A percentile compares a stretch with the other conserved stretches of the same genome.
These are phyloP conservation scores for Kwoniella shandongensis DNA, from an alignment of 768 basidiomycete species.

Conservation along the genomic window DNA sequence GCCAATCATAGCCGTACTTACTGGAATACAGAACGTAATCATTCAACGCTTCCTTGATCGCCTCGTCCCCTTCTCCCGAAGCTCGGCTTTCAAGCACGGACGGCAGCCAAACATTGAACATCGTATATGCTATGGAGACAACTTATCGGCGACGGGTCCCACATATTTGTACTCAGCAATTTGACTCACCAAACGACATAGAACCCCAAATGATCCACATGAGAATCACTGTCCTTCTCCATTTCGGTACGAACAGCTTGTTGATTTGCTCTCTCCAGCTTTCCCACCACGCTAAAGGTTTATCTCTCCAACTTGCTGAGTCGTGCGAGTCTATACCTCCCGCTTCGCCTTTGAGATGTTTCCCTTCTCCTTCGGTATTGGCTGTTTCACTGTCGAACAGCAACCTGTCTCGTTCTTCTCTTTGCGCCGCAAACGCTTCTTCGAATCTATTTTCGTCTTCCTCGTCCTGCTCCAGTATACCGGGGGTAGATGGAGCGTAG, in stretches of 20 bases:
- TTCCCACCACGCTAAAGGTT: constrained; percentile 23
- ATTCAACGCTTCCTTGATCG: constrained; percentile 40
- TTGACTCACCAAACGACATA: constrained; percentile 47
- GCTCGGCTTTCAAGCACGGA: constrained; percentile 49
- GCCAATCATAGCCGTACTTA: constrained; percentile 11
- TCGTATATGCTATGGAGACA: constrained; percentile 46
- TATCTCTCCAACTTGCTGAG: constrained; percentile 9
- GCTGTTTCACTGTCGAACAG: background rate
- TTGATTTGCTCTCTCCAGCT: constrained; percentile 39
- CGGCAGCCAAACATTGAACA: constrained; percentile 54
- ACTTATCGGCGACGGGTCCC: background rate
- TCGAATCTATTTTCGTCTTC: constrained; percentile 32
- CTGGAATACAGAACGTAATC: constrained; percentile 49
- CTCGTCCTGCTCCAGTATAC: constrained; percentile 2
- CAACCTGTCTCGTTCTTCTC: constrained; percentile 11
- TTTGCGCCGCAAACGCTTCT: constrained; percentile 20
- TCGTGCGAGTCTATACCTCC: no score
- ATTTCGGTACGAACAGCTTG: constrained; percentile 46
- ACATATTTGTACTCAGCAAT: background rate
- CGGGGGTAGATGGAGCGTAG: constrained; percentile 27
- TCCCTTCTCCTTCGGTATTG: constrained; percentile 7
- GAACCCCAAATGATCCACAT: constrained; percentile 53
- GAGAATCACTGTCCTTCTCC: constrained; percentile 49
- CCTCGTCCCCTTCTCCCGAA: constrained; percentile 38
- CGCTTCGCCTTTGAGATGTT: background rate